A percentile compares a stretch with the other conserved stretches of the same genome.
These are phyloP conservation scores for Avena insularis DNA, from an alignment of 176 grass and related monocot genomes.

Conservation along the genomic window DNA sequence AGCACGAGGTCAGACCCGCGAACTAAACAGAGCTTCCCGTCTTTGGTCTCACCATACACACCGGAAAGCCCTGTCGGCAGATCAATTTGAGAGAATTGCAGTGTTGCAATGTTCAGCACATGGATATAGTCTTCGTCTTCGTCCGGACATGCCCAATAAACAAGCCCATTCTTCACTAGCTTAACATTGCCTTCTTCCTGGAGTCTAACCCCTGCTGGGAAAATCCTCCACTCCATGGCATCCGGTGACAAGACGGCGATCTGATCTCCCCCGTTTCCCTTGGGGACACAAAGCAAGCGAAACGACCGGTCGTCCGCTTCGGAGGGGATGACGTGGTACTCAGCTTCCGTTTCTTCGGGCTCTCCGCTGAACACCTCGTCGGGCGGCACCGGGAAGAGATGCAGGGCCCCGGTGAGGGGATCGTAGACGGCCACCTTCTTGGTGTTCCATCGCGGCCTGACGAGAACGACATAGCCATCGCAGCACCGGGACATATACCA, in stretches of 20 bases:
- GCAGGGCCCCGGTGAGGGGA: background rate
- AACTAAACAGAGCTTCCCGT: background rate
- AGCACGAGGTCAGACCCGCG: background rate
- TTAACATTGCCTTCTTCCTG: background rate
- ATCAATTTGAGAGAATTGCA: background rate
- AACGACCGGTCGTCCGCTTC: background rate
- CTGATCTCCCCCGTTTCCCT: background rate
- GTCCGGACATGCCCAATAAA: background rate
- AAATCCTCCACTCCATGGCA: background rate
- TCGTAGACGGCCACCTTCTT: constrained; percentile 20
- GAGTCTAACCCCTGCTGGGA: background rate
- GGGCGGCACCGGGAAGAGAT: background rate
- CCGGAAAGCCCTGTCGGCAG: background rate
- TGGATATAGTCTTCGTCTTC: background rate
- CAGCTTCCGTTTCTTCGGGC: background rate
- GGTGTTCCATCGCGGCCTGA: background rate
- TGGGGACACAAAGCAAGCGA: background rate
- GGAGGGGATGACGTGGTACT: background rate
- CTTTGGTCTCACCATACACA: background rate
- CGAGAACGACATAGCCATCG: background rate
- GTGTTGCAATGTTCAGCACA: background rate
- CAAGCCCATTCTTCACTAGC: background rate
- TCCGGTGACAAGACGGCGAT: background rate
- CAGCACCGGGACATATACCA: background rate
- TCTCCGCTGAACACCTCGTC: background rate